Conservation (phyloP, 208 protist genomes). For the Crithidia expoeki region DNA sequence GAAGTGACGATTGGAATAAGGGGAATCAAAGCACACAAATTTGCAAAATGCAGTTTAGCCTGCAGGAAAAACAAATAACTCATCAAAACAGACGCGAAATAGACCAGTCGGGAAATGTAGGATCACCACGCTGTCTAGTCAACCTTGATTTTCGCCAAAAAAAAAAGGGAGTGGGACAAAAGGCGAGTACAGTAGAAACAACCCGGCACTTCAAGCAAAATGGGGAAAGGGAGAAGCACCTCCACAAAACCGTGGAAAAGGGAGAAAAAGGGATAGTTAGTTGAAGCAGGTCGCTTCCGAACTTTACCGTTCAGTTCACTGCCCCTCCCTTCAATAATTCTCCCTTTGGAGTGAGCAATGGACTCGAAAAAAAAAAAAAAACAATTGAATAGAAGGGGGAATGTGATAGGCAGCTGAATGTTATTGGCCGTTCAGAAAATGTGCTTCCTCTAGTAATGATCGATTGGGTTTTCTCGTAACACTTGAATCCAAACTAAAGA, state of each 20-base stretch:
- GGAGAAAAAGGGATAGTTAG: neutral
- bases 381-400: neutral
- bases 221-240: no score
- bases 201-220: no score
- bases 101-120: no score
- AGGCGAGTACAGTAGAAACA: no score
- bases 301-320: neutral
- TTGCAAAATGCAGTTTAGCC: neutral
- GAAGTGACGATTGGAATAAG: conserved; percentile 11
- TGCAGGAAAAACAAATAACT: neutral
- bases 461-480: neutral
- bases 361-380: neutral
- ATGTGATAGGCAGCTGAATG: neutral
- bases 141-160: no score
- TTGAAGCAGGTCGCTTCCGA: neutral
- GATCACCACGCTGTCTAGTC: no score
- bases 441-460: neutral
- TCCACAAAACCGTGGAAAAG: neutral
- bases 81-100: conserved; percentile 18
- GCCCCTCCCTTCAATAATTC: neutral
- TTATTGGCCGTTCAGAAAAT: neutral
- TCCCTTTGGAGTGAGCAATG: conserved; percentile 4
- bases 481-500: neutral
- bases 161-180: no score
- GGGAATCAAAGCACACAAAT: conserved; percentile 1